Evolutionary conservation across 179 eudicot genomes (phyloP).

Genomic region (Sideroxylon spinosum): DNA sequence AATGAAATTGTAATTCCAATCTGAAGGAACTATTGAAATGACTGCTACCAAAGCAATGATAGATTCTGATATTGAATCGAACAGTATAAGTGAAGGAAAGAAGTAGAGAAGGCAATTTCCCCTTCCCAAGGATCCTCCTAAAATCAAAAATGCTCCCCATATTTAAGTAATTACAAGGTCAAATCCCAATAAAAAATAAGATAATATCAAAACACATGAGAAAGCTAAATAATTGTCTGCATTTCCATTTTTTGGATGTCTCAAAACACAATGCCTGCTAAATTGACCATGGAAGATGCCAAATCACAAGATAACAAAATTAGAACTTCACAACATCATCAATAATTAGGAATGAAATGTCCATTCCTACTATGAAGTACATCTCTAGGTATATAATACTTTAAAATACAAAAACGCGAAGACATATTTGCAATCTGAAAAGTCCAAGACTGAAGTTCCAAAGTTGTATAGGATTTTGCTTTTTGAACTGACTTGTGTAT

Average conservation of each 20-base stretch:
- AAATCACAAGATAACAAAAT: background rate
- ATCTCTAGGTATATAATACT: background rate
- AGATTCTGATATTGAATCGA: too few species aligned
- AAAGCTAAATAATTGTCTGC: background rate
- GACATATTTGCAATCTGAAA: background rate
- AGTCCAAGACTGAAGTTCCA: constrained; percentile 4
- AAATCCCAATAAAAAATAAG: background rate
- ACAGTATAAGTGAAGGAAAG: too few species aligned
- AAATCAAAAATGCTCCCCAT: too few species aligned
- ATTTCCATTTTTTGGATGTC: background rate
- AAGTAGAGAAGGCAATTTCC: too few species aligned
- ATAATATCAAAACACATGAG: background rate
- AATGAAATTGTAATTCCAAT: too few species aligned
- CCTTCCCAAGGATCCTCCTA: too few species aligned
- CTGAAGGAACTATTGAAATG: too few species aligned
- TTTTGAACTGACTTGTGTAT: background rate
- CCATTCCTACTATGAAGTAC: background rate
- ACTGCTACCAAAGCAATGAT: too few species aligned
- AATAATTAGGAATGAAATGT: background rate
- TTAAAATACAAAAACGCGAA: background rate
- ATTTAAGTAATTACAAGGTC: background rate
- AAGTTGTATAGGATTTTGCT: background rate
- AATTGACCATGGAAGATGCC: background rate
- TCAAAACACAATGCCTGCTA: background rate
- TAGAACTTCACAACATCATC: background rate